Base-by-base conservation (phyloP, 805 yeast species). In the Hanseniaspora pseudoguilliermondii region DNA sequence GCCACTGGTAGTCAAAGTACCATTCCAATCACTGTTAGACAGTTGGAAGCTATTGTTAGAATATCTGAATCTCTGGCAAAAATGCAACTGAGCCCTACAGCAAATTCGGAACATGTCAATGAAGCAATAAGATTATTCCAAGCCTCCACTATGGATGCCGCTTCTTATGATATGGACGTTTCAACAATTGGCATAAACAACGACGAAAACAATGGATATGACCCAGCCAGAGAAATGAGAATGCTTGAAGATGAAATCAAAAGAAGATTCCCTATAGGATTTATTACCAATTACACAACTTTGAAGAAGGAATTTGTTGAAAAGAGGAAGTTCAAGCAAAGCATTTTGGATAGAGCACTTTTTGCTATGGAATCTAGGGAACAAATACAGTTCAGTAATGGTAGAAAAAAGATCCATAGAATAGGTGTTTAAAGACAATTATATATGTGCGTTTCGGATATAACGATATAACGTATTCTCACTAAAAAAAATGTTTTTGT, bases 111-210 rank as follows among this genome's bases (percentile, higher is more conserved):
- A 60, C 97, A 93, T 66, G 98, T 93, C 32, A 91, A 87, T 63
- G 98, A 93, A 67, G 97, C 97, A 0, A 86, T 93, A 59, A 74
- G 99, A 64, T 73, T 93, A 59, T 93, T 93, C 70, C 86, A 86
- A 59, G 97, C 98, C 0, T 93, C 98, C 1, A 93, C 99, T 0
- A 89, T 93, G 95, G 90, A 90, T 66, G 98, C 98, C 0, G 91
- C 87, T 11, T 68, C 71, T 1, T 71, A 69, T 55, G 72, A 69
- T 59, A 53, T 53, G 56, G 56, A 53, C 20, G 47, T 53, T 16
- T 48, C 56, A 10, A 42, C 49, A 2, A 34, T 38, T 5, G 70
- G 71, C 29, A 16, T 46, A 9, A 32, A 47, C 5, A 79, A 77
- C 48, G 83, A 82, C 40, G 78, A 78, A 46, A 78, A 76, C 43